A percentile compares a stretch with the other conserved stretches of the same genome.
Evolutionary conservation across 73 alveolate genomes (phyloP).

Genomic region (Blepharisma japonicum): DNA sequence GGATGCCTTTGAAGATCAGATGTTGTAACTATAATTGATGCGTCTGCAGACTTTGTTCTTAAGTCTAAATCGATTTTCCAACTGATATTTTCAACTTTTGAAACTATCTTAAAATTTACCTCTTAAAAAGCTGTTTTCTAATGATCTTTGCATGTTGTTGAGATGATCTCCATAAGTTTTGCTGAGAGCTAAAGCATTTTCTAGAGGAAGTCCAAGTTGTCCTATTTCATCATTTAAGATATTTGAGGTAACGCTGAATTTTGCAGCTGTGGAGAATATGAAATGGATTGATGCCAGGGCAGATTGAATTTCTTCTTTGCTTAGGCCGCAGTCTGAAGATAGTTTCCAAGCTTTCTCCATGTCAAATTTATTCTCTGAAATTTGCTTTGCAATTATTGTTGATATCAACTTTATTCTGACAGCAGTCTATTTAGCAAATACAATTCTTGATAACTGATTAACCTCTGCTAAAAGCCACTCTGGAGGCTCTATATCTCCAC

Average conservation of each 20-base stretch:
- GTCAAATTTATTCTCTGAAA: slow-evolving; percentile 10
- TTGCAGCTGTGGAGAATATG: slow-evolving; percentile 13
- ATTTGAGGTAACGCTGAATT: not conserved
- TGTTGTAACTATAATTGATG: slow-evolving; percentile 1
- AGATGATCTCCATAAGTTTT: slow-evolving; percentile 10
- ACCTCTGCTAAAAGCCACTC: slow-evolving; percentile 24
- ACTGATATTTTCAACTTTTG: not conserved
- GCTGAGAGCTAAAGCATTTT: slow-evolving; percentile 13
- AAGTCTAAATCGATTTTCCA: slow-evolving; percentile 26
- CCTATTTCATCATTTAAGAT: slow-evolving; percentile 15
- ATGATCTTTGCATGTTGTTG: not conserved
- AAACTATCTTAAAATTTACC: not conserved
- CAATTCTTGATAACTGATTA: slow-evolving; percentile 20
- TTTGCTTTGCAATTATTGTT: not conserved
- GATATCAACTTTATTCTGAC: slow-evolving; percentile 17
- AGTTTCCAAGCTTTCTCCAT: slow-evolving; percentile 26
- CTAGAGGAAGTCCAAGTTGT: slow-evolving; percentile 29
- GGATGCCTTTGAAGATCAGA: not conserved
- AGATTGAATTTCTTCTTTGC: slow-evolving; percentile 15
- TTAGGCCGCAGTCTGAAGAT: not conserved
- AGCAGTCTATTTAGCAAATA: not conserved
- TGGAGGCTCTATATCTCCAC: slow-evolving; percentile 30
- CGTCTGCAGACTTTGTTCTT: not conserved
- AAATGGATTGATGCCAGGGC: slow-evolving; percentile 21
- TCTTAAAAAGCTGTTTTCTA: slow-evolving; percentile 1